These are phyloP conservation scores for Vitis cinerea DNA, from an alignment of 164 flowering plant species.

Conservation along the genomic window DNA sequence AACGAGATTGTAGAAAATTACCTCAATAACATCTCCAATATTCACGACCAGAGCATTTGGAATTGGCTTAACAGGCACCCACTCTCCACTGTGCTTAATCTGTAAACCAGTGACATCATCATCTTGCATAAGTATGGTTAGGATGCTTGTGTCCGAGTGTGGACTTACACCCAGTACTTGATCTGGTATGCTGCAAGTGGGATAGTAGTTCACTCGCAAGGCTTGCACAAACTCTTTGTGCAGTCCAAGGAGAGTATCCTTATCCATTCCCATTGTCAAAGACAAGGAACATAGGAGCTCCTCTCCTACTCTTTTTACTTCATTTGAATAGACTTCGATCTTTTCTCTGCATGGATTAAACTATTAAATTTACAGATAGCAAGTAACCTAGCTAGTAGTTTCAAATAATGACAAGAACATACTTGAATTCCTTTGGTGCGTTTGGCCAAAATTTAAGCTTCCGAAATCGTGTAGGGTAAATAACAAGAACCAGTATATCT, in stretches of 20 bases:
- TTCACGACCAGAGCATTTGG: slow-evolving; percentile 23
- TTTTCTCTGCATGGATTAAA: slow-evolving; percentile 9
- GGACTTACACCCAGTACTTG: slow-evolving; percentile 25
- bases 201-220: slow-evolving; percentile 23
- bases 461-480: slow-evolving; percentile 1
- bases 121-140: slow-evolving; percentile 26
- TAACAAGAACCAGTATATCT: slow-evolving; percentile 7
- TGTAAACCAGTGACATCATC: slow-evolving; percentile 15
- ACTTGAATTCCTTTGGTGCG: slow-evolving; percentile 10
- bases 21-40: slow-evolving; percentile 35
- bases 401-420: background rate
- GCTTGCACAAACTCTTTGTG: slow-evolving; percentile 9
- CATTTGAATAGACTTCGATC: slow-evolving; percentile 17
- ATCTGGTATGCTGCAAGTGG: slow-evolving; percentile 20
- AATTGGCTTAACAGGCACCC: slow-evolving; percentile 16
- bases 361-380: background rate
- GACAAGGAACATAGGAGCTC: slow-evolving; percentile 13
- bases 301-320: slow-evolving; percentile 9
- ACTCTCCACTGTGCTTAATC: slow-evolving; percentile 9
- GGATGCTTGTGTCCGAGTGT: slow-evolving; percentile 21
- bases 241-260: slow-evolving; percentile 9
- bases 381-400: background rate
- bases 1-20: background rate
- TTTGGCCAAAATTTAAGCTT: slow-evolving; percentile 18
- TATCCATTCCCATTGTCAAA: slow-evolving; percentile 12